Conservation (phyloP, 1,284 basidiomycete genomes). For the Papiliotrema laurentii region DNA sequence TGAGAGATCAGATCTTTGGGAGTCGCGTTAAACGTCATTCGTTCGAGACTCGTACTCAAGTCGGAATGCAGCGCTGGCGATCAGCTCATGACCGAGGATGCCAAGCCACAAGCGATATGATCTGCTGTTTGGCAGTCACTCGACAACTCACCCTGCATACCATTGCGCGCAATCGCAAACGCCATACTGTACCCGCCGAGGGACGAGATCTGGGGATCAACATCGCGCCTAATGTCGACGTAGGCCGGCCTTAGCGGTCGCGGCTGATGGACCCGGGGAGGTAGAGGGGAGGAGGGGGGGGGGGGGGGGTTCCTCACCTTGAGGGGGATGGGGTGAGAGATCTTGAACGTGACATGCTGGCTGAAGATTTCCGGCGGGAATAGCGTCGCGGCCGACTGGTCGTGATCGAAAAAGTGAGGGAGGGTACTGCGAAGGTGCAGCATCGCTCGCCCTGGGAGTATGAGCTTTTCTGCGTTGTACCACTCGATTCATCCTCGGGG, state of each 20-base stretch:
- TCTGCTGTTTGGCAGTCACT: background rate
- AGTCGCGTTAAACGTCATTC: slow-evolving; percentile 38
- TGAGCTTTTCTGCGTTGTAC: background rate
- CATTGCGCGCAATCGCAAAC: slow-evolving; percentile 42
- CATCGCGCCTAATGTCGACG: background rate
- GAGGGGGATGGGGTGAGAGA: slow-evolving; percentile 42
- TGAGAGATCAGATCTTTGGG: slow-evolving; percentile 11
- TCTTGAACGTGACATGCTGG: slow-evolving; percentile 34
- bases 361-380: slow-evolving; percentile 45
- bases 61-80: slow-evolving; percentile 43
- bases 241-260: too few relatives aligned
- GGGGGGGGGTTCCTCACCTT: slow-evolving; percentile 24
- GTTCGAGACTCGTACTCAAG: slow-evolving; percentile 32
- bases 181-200: slow-evolving; percentile 41
- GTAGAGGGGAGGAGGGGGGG: background rate
- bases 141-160: slow-evolving; percentile 41
- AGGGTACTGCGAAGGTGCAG: slow-evolving; percentile 46
- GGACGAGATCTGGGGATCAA: slow-evolving; percentile 30
- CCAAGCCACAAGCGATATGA: too few relatives aligned
- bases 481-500: background rate
- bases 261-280: too few relatives aligned
- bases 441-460: slow-evolving; percentile 36
- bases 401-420: slow-evolving; percentile 39
- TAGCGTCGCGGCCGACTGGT: slow-evolving; percentile 21
- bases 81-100: slow-evolving; percentile 6